These are phyloP conservation scores for Pleomassaria siparia DNA, from an alignment of 2,329 filamentous ascomycete genomes.

Conservation along the genomic window DNA sequence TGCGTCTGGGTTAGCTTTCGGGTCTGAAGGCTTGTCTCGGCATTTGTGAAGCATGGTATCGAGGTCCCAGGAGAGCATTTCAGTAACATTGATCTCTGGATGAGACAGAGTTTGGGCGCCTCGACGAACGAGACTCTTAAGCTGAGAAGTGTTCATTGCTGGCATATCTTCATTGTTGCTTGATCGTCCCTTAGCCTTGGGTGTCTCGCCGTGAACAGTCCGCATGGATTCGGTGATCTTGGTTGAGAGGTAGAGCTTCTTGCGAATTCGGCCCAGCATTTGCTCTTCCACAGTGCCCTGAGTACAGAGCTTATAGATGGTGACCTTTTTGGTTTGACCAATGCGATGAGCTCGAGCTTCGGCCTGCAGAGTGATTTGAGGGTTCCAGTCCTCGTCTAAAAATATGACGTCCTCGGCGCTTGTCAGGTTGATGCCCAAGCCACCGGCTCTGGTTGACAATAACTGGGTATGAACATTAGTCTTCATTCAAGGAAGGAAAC, in stretches of 20 bases:
- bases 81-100: conserved; percentile 55
- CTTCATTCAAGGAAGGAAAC: background rate
- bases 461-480: conserved; percentile 37
- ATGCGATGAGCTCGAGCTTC: conserved; percentile 59
- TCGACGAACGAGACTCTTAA: conserved; percentile 57
- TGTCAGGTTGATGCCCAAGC: conserved; percentile 58
- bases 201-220: conserved; percentile 50
- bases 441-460: conserved; percentile 58
- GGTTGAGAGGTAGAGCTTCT: conserved; percentile 63
- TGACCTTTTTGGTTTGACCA: conserved; percentile 56
- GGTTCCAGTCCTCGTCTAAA: conserved; percentile 59
- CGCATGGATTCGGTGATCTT: conserved; percentile 63
- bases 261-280: conserved; percentile 60
- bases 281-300: conserved; percentile 61
- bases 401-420: conserved; percentile 59
- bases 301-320: conserved; percentile 59
- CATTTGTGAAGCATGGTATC: conserved; percentile 57
- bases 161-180: conserved; percentile 51
- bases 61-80: conserved; percentile 62
- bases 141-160: conserved; percentile 53
- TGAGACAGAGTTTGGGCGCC: conserved; percentile 57
- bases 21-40: conserved; percentile 53
- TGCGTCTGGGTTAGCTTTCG: conserved; percentile 34
- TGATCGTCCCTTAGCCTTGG: conserved; percentile 23
- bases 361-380: conserved; percentile 56